These are phyloP conservation scores for Thalia dealbata DNA, from an alignment of 176 grass and related monocot genomes.

Conservation along the genomic window DNA sequence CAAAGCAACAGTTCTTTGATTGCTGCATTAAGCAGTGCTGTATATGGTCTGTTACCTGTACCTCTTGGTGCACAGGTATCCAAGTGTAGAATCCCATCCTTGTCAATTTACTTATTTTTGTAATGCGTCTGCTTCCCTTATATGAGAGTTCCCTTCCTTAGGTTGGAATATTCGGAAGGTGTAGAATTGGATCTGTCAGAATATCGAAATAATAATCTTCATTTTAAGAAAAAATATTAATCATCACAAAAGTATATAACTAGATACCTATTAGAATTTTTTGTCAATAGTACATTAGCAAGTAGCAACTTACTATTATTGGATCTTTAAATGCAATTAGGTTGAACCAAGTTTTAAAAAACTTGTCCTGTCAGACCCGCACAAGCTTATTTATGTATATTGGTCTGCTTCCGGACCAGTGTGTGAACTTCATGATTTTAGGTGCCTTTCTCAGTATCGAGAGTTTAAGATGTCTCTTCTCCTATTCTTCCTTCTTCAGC, in stretches of 20 bases:
- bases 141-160: neutral
- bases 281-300: neutral
- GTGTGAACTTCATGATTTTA: too few species aligned
- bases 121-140: neutral
- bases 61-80: slow-evolving; percentile 87
- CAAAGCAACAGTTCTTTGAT: slow-evolving; percentile 82
- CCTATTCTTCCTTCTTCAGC: too few species aligned
- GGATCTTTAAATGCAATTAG: neutral
- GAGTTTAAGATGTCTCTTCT: too few species aligned
- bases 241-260: neutral
- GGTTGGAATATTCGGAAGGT: neutral
- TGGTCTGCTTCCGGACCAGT: too few species aligned
- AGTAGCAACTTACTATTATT: neutral
- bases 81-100: neutral
- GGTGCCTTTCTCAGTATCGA: too few species aligned
- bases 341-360: too few species aligned
- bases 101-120: neutral
- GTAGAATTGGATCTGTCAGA: neutral
- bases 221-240: neutral
- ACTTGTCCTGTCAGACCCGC: too few species aligned
- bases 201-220: neutral
- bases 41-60: slow-evolving; percentile 77
- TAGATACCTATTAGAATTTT: neutral
- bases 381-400: too few species aligned
- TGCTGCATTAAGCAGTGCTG: slow-evolving; percentile 52